These are phyloP conservation scores for Candida silvicultrix DNA, from an alignment of 805 yeast species.

Conservation along the genomic window DNA sequence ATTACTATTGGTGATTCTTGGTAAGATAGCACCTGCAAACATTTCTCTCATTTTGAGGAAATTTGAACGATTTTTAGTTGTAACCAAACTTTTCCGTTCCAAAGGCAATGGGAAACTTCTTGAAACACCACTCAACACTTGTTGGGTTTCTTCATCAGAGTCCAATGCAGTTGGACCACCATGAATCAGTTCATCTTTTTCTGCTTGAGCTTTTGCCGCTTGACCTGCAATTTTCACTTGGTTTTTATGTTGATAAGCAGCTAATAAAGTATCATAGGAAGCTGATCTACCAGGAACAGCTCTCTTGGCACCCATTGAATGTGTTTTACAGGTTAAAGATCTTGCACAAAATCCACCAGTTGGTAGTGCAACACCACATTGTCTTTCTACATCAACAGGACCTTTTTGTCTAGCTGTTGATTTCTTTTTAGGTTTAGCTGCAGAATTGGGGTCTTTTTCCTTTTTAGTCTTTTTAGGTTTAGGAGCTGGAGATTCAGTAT, in stretches of 20 bases:
- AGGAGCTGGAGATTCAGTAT: constrained; percentile 8
- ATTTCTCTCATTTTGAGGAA: constrained; percentile 89
- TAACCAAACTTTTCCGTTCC: constrained; percentile 66
- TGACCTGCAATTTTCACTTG: constrained; percentile 86
- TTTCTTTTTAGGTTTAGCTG: constrained; percentile 31
- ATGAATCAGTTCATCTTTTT: constrained; percentile 57
- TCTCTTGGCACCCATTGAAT: constrained; percentile 97
- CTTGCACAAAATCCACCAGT: constrained; percentile 96
- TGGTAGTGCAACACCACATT: constrained; percentile 93
- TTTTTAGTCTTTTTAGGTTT: constrained; percentile 20
- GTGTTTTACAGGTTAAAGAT: constrained; percentile 93
- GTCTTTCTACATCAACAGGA: constrained; percentile 86
- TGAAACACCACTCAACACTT: constrained; percentile 83
- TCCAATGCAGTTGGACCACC: constrained; percentile 33
- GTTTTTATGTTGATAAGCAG: constrained; percentile 86
- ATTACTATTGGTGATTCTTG: constrained; percentile 48
- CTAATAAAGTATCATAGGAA: constrained; percentile 81
- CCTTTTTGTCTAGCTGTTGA: constrained; percentile 57
- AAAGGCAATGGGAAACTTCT: constrained; percentile 78
- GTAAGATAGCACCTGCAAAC: constrained; percentile 81
- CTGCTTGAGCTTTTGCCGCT: constrained; percentile 73
- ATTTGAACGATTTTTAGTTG: constrained; percentile 62
- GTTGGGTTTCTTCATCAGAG: constrained; percentile 90
- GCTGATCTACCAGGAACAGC: constrained; percentile 92
- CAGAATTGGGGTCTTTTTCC: constrained; percentile 7